Evolutionary conservation across 2,329 filamentous ascomycete genomes (phyloP).

Genomic region (Diaporthe australafricana): DNA sequence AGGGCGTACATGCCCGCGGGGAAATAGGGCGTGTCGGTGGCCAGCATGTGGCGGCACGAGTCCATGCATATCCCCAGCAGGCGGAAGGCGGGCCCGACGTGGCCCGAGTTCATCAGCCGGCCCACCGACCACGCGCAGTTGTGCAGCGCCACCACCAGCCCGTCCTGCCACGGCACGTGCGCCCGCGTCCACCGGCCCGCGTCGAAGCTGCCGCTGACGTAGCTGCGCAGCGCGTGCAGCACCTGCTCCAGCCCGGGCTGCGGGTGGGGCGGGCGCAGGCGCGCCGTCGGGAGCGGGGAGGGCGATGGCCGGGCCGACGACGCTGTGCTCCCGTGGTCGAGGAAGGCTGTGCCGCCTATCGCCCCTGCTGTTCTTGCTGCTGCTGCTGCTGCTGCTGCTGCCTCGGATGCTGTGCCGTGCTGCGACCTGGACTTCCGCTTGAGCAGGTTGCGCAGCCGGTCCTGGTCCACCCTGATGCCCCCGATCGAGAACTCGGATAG

Average conservation of each 20-base stretch:
- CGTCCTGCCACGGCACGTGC: constrained; percentile 24
- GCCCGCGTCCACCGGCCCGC: constrained; percentile 14
- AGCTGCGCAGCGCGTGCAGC: constrained; percentile 10
- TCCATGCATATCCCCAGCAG: constrained; percentile 15
- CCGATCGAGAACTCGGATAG: background rate
- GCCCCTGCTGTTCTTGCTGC: background rate
- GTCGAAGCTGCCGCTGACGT: constrained; percentile 26
- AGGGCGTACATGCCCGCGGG: constrained; percentile 12
- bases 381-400: background rate
- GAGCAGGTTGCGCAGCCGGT: constrained; percentile 9
- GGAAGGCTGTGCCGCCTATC: background rate
- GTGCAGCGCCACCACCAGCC: constrained; percentile 5
- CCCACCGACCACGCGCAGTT: constrained; percentile 21
- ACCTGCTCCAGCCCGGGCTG: background rate
- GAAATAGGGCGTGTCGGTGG: constrained; percentile 5
- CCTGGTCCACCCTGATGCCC: constrained; percentile 18
- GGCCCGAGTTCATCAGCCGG: constrained; percentile 25
- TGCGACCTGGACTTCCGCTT: background rate
- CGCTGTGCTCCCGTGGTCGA: background rate
- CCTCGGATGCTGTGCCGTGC: background rate
- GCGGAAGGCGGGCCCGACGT: constrained; percentile 17
- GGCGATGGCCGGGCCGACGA: background rate
- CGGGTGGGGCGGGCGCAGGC: background rate
- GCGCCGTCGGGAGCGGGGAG: background rate
- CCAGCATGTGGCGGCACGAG: constrained; percentile 3